Evolutionary conservation across 176 grass and related monocot species (phyloP), one percentile per base, ranked within the genome.

Genomic region (Microstegium vimineum): DNA sequence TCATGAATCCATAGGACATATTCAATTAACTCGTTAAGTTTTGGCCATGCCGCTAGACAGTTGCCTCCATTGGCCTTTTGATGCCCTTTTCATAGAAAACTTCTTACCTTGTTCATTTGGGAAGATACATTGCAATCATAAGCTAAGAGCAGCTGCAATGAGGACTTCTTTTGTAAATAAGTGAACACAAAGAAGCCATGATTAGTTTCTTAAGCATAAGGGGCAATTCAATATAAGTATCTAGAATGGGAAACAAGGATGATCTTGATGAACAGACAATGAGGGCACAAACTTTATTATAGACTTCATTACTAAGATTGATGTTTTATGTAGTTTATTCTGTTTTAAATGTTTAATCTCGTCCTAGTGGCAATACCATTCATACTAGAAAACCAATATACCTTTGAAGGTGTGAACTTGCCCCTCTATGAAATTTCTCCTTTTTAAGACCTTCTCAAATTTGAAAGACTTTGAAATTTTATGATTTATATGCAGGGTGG

Each of bases 401-500:
- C 56, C 27, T 26, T 61, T 22, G 10, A 72, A 72, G 33, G 26
- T 25, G 10, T 35, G 5, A 20, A 18, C 49, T 69, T 67, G 11
- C 47, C 28, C 2, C 46, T 18, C 38, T 80, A 42, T 73, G 10
- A 43, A 71, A 28, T 3, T 22, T 69, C 14, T 51, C 7, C 5
- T 32, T 65, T 72, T 71, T 20, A 41, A 57, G 0, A 74, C 18
- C 27, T 34, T 5, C 10, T 43, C 1, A 42, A 74, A 79, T 46
- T 57, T 78, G 28, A 70, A 34, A 5, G 38, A 52, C 7, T 15
- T 32, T 6, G 27, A 63, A 57, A 51, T 81, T 69, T 17, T 69
- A 85, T 66, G 4, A 42, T 20, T 17, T n/a, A n/a, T n/a, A 75
- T 79, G 71, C 78, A 94, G 91, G 91, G 91, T 78, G 65, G 47